Evolutionary conservation across 305 asterid genomes (phyloP).

Genomic region (Salvia sclarea): DNA sequence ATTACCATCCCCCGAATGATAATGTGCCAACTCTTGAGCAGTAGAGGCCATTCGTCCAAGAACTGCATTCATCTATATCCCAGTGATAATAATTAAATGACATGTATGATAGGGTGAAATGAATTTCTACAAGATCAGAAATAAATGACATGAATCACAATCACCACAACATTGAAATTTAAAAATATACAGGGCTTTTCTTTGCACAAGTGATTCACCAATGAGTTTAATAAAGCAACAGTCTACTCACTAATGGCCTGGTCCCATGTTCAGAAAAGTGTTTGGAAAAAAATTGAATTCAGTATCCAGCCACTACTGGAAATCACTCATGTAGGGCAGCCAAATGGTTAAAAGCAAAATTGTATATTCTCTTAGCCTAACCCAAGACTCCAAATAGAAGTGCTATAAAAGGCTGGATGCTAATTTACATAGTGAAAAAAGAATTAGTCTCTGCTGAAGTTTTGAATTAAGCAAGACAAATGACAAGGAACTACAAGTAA

Average conservation of each 20-base stretch:
- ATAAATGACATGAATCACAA: slow-evolving; percentile 15
- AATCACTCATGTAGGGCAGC: not conserved
- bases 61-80: slow-evolving; percentile 83
- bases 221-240: slow-evolving; percentile 8
- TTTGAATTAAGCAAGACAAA: too few relatives aligned
- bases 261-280: slow-evolving; percentile 15
- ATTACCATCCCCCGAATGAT: slow-evolving; percentile 97
- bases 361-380: too few relatives aligned
- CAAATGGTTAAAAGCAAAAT: not conserved
- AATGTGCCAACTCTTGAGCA: slow-evolving; percentile 89
- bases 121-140: slow-evolving; percentile 23
- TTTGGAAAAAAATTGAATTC: not conserved
- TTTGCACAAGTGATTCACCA: not conserved
- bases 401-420: slow-evolving; percentile 11
- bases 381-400: slow-evolving; percentile 7
- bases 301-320: slow-evolving; percentile 14
- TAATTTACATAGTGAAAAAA: not conserved
- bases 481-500: slow-evolving; percentile 16
- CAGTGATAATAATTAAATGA: slow-evolving; percentile 17
- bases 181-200: slow-evolving; percentile 4
- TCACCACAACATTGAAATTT: slow-evolving; percentile 15
- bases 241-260: slow-evolving; percentile 8
- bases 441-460: not conserved
- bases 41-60: slow-evolving; percentile 90
- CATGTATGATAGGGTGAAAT: not conserved